Evolutionary conservation across 768 basidiomycete genomes (phyloP).

Genomic region (Tulasnella sp.): DNA sequence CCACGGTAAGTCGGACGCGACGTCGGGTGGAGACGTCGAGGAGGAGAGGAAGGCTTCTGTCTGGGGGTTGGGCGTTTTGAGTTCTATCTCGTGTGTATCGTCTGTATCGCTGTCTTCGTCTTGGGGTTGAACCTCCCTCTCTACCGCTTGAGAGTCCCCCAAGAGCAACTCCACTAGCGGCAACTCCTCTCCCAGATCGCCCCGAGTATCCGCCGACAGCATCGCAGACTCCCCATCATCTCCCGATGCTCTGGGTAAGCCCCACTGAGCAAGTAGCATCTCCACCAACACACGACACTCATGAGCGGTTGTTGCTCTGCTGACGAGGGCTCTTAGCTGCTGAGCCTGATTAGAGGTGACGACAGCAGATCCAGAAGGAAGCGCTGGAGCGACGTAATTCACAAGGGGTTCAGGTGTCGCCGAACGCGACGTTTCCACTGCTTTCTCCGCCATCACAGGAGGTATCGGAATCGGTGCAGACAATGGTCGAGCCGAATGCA

Average conservation of each 20-base stretch:
- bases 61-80: conserved; percentile 1
- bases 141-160: conserved; percentile 8
- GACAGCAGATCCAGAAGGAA: not conserved
- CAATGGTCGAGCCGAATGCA: too few relatives aligned
- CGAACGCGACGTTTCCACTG: too few relatives aligned
- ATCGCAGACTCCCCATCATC: not conserved
- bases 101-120: conserved; percentile 10
- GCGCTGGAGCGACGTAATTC: not conserved
- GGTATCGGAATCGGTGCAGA: too few relatives aligned
- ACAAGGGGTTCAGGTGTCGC: not conserved
- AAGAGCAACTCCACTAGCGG: conserved; percentile 17
- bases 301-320: conserved; percentile 57
- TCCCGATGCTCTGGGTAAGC: conserved; percentile 31
- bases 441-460: too few relatives aligned
- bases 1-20: too few relatives aligned
- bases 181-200: not conserved
- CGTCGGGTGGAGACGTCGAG: not conserved
- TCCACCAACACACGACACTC: conserved; percentile 81
- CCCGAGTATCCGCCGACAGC: not conserved
- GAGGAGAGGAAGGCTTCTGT: not conserved
- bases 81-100: conserved; percentile 4
- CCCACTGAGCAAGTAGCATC: conserved; percentile 62
- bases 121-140: not conserved
- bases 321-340: conserved; percentile 57
- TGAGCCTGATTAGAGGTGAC: conserved; percentile 33